Conservation (phyloP, 2,329 filamentous ascomycete genomes). For the Cladosporium sphaerospermum region DNA sequence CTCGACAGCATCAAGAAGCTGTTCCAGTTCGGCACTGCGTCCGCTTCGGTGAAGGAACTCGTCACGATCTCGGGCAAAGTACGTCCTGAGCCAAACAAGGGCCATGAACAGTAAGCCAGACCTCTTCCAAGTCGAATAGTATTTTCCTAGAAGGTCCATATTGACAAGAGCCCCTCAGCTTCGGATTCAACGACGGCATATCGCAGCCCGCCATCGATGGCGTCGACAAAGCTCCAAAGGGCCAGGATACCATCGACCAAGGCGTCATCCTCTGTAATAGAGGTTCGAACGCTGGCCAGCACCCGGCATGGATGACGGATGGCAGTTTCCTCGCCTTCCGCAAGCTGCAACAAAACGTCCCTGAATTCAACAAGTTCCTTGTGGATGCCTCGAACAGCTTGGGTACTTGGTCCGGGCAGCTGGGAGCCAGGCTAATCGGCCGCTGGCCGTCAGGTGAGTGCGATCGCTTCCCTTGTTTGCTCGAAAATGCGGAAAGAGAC, state of each 20-base stretch:
- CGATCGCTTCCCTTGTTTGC: neutral
- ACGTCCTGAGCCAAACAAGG: slow-evolving; percentile 30
- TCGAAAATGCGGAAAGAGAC: neutral
- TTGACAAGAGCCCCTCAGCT: slow-evolving; percentile 23
- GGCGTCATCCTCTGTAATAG: slow-evolving; percentile 35
- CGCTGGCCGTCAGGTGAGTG: slow-evolving; percentile 35
- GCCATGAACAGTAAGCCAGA: slow-evolving; percentile 35
- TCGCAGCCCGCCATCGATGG: slow-evolving; percentile 36
- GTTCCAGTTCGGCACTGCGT: slow-evolving; percentile 18
- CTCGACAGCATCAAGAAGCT: slow-evolving; percentile 28
- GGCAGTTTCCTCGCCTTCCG: slow-evolving; percentile 43
- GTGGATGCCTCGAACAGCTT: slow-evolving; percentile 27
- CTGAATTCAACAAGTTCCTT: slow-evolving; percentile 39
- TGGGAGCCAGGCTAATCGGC: slow-evolving; percentile 40
- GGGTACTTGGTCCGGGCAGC: slow-evolving; percentile 30
- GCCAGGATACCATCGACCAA: slow-evolving; percentile 29
- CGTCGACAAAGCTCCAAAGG: slow-evolving; percentile 26
- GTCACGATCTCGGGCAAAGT: slow-evolving; percentile 29
- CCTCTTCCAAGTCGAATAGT: neutral
- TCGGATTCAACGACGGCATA: slow-evolving; percentile 40
- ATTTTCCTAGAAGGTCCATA: neutral
- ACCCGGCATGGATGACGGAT: slow-evolving; percentile 37
- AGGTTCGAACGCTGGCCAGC: slow-evolving; percentile 22
- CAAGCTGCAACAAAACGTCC: slow-evolving; percentile 40
- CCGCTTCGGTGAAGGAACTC: slow-evolving; percentile 25